Percentiles rank a stretch among this genome's conserved stretches.
Evolutionary conservation across 345 rosid genomes (phyloP).

Genomic region (Lepidium sativum): DNA sequence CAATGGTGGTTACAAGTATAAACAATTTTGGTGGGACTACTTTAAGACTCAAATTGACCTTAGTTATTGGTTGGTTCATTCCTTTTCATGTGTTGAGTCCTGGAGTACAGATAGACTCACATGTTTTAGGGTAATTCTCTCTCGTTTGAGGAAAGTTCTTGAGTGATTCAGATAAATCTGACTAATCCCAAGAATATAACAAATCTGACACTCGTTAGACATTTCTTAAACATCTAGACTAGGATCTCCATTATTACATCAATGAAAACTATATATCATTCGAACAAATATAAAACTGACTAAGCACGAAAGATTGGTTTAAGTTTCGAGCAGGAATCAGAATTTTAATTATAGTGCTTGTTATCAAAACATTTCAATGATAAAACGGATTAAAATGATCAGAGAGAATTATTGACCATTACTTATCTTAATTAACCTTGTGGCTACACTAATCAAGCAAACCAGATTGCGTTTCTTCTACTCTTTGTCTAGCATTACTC

Average conservation of each 20-base stretch:
- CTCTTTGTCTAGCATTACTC: slow-evolving; percentile 1
- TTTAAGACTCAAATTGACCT: slow-evolving; percentile 7
- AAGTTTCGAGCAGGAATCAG: no score
- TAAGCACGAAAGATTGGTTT: no score
- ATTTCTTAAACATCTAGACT: no score
- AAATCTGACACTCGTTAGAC: no score
- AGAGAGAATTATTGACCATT: neutral
- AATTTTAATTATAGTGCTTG: neutral
- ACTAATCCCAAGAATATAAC: no score
- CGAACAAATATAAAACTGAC: no score
- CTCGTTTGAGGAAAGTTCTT: neutral
- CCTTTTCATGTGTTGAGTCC: neutral
- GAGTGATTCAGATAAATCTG: no score
- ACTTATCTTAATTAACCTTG: neutral
- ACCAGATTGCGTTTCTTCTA: slow-evolving; percentile 12
- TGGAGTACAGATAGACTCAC: neutral
- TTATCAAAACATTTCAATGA: neutral
- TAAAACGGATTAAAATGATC: neutral
- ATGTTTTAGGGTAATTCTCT: neutral
- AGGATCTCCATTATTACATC: no score
- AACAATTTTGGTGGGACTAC: slow-evolving; percentile 8
- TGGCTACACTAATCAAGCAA: slow-evolving; percentile 10
- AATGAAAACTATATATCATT: no score
- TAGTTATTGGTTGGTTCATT: neutral
- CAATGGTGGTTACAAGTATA: slow-evolving; percentile 19